These are phyloP conservation scores for Ascomycota sp. DNA, from an alignment of 2,329 filamentous ascomycete species.

Conservation along the genomic window DNA sequence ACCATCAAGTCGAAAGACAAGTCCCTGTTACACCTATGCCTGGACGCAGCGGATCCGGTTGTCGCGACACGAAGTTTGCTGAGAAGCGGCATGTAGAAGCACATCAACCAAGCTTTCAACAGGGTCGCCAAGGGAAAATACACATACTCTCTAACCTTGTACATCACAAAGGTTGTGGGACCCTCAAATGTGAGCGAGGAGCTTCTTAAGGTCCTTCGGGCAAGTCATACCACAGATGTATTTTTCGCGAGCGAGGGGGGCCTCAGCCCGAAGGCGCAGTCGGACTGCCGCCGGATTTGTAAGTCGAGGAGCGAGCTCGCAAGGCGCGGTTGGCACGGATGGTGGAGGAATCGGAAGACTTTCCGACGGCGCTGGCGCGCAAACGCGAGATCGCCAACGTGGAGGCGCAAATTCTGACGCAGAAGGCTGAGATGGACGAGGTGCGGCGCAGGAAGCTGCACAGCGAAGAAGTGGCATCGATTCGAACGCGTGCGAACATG, in stretches of 20 bases:
- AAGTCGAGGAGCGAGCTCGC: constrained; percentile 27
- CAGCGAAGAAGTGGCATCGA: constrained; percentile 20
- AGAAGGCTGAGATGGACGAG: constrained; percentile 30
- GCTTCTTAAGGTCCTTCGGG: constrained; percentile 26
- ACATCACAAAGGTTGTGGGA: constrained; percentile 27
- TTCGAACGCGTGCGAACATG: constrained; percentile 22
- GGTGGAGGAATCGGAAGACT: constrained; percentile 26
- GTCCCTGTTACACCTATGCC: constrained; percentile 36
- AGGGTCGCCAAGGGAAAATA: constrained; percentile 28
- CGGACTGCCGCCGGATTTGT: constrained; percentile 29
- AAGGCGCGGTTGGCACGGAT: constrained; percentile 24
- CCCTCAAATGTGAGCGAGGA: constrained; percentile 17
- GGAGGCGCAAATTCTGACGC: constrained; percentile 27
- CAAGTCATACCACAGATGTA: constrained; percentile 30
- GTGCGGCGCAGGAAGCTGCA: constrained; percentile 24
- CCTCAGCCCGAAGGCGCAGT: constrained; percentile 31
- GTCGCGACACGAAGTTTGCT: constrained; percentile 35
- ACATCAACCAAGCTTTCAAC: constrained; percentile 39
- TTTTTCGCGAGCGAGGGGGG: constrained; percentile 31
- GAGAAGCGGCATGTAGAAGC: constrained; percentile 43
- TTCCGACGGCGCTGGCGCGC: constrained; percentile 24
- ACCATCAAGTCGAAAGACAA: constrained; percentile 34
- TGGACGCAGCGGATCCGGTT: constrained; percentile 34
- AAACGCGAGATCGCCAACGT: constrained; percentile 29
- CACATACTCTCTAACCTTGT: constrained; percentile 46